Conservation (phyloP, 192 early-diverging fungal genomes). For the Linnemannia elongata region DNA sequence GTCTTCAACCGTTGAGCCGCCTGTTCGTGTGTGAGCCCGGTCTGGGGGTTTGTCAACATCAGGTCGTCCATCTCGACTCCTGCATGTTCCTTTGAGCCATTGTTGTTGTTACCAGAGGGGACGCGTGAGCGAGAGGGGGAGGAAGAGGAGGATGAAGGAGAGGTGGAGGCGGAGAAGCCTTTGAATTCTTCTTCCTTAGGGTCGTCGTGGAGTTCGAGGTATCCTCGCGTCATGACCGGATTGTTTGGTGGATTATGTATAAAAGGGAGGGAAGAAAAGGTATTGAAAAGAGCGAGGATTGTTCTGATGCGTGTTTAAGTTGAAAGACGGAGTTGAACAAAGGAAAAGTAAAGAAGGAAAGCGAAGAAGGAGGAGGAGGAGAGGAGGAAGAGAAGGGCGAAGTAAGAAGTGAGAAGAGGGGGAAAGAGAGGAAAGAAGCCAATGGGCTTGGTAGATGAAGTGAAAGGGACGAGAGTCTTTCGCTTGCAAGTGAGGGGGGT, state of each 20-base stretch:
- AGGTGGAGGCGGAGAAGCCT: not conserved
- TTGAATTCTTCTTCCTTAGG: conserved; percentile 31
- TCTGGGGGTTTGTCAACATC: conserved; percentile 71
- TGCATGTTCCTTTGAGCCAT: not conserved
- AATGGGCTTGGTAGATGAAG: not conserved
- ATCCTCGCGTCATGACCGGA: conserved; percentile 43
- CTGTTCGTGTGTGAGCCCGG: conserved; percentile 73
- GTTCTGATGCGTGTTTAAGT: not conserved
- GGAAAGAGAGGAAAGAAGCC: not conserved
- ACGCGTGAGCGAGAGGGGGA: not conserved
- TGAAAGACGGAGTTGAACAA: not conserved
- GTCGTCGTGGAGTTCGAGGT: conserved; percentile 42
- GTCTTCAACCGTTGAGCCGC: conserved; percentile 60
- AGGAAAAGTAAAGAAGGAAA: not conserved
- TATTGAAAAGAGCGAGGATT: not conserved
- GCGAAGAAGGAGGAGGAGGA: not conserved
- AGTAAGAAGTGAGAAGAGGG: not conserved
- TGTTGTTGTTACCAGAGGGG: not conserved
- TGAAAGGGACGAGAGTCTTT: not conserved
- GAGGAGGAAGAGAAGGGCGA: not conserved
- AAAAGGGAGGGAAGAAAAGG: not conserved
- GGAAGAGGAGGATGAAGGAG: not conserved
- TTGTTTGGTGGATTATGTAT: not conserved
- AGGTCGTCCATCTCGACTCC: conserved; percentile 63
- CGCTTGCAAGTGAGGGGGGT: not conserved